Conservation (phyloP, 2,329 filamentous ascomycete genomes). For the Colletotrichum abscissum region DNA sequence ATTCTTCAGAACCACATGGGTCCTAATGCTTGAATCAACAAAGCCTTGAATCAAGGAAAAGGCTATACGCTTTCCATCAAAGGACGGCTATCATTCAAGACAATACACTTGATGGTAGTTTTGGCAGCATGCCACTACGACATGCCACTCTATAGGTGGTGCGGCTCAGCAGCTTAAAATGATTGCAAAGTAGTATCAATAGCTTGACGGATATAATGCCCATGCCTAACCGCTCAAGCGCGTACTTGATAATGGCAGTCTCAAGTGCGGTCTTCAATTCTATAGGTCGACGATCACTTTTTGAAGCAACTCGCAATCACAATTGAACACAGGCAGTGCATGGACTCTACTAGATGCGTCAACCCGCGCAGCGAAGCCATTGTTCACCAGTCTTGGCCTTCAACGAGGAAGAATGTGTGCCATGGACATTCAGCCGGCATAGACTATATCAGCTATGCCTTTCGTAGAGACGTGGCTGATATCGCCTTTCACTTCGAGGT, state of each 20-base stretch:
- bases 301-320: neutral
- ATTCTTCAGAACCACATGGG: neutral
- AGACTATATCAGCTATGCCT: no score
- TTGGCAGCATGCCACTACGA: neutral
- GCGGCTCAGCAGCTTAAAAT: neutral
- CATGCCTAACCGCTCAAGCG: neutral
- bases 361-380: neutral
- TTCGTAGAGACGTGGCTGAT: no score
- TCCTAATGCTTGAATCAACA: neutral
- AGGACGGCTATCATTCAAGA: neutral
- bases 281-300: neutral
- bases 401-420: no score
- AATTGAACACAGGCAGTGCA: neutral
- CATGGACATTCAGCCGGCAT: no score
- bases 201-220: neutral
- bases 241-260: neutral
- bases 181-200: neutral
- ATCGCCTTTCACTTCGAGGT: no score
- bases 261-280: neutral
- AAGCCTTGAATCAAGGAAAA: neutral
- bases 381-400: no score
- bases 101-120: neutral
- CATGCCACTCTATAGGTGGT: neutral
- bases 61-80: neutral
- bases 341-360: neutral